Evolutionary conservation across 352 stramenopile genomes (phyloP).

Genomic region (Discostella stelligera): DNA sequence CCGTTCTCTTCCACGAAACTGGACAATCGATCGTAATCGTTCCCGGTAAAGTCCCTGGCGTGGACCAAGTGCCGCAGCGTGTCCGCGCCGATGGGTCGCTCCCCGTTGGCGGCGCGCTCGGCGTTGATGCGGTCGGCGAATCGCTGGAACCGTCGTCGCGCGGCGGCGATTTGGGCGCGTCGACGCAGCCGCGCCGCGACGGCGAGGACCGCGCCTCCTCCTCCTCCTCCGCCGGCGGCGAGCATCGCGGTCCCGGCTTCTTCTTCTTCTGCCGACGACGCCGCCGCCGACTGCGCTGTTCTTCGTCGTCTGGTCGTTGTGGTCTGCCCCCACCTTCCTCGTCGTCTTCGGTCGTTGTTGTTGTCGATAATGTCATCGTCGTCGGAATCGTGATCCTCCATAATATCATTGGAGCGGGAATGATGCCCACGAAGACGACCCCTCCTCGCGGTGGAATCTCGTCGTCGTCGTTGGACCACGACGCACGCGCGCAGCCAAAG

Average conservation of each 20-base stretch:
- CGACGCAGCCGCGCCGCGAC: conserved; percentile 10
- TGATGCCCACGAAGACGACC: too few relatives aligned
- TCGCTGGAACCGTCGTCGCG: conserved; percentile 31
- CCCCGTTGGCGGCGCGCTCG: conserved; percentile 32
- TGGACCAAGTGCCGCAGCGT: conserved; percentile 38
- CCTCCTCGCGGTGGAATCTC: conserved; percentile 9
- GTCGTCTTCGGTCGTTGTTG: neutral
- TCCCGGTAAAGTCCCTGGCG: conserved; percentile 40
- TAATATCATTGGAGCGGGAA: neutral
- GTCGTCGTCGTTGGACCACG: neutral
- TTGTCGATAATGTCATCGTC: neutral
- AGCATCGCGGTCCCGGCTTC: too few relatives aligned
- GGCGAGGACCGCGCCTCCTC: neutral
- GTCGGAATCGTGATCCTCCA: conserved; percentile 14
- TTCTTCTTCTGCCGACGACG: neutral
- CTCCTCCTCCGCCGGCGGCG: neutral
- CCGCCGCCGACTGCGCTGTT: too few relatives aligned
- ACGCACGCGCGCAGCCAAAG: neutral
- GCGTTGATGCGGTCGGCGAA: conserved; percentile 47
- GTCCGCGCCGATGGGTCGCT: conserved; percentile 33
- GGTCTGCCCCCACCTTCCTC: conserved; percentile 10
- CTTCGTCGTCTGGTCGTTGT: too few relatives aligned
- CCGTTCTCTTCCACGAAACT: conserved; percentile 51
- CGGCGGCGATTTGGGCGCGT: neutral
- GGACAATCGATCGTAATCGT: conserved; percentile 53